Evolutionary conservation across 2,329 filamentous ascomycete genomes (phyloP).

Genomic region (Beauveria australis): DNA sequence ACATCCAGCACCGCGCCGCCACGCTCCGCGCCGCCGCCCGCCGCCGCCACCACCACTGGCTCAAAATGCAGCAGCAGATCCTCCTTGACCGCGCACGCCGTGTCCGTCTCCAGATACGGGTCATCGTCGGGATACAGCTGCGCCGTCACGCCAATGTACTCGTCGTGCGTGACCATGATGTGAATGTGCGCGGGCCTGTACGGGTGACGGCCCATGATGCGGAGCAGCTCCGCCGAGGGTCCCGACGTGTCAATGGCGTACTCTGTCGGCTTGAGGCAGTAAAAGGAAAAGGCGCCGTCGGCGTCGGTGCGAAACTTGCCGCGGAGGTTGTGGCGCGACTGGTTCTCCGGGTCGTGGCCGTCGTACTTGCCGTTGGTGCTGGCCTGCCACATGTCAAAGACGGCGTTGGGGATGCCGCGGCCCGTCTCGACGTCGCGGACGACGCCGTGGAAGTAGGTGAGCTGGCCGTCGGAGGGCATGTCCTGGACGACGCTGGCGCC

Average conservation of each 20-base stretch:
- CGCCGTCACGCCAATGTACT: neutral
- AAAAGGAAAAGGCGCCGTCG: conserved; percentile 63
- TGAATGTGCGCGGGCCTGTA: neutral
- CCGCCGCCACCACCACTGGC: neutral
- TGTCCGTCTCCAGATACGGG: neutral
- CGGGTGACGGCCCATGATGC: neutral
- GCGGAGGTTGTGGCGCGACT: conserved; percentile 64
- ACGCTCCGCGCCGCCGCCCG: neutral
- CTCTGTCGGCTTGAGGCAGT: conserved; percentile 57
- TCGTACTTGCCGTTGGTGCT: conserved; percentile 70
- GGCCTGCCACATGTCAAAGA: conserved; percentile 74
- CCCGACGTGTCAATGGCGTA: conserved; percentile 1
- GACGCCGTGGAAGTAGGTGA: conserved; percentile 61
- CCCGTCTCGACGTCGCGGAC: conserved; percentile 58
- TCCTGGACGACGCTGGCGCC: conserved; percentile 60
- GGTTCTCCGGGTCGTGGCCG: conserved; percentile 64
- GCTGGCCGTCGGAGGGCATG: conserved; percentile 47
- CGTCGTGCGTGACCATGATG: conserved; percentile 3
- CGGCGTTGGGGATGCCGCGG: conserved; percentile 56
- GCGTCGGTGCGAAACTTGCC: conserved; percentile 67
- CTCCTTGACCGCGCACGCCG: conserved; percentile 1
- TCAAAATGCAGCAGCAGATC: neutral
- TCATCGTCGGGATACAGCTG: neutral
- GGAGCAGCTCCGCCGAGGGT: neutral
- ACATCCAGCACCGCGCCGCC: neutral